Percentiles rank a stretch among this genome's conserved stretches.
These are phyloP conservation scores for Exophiala viscosa DNA, from an alignment of 2,329 filamentous ascomycete species.

Conservation along the genomic window DNA sequence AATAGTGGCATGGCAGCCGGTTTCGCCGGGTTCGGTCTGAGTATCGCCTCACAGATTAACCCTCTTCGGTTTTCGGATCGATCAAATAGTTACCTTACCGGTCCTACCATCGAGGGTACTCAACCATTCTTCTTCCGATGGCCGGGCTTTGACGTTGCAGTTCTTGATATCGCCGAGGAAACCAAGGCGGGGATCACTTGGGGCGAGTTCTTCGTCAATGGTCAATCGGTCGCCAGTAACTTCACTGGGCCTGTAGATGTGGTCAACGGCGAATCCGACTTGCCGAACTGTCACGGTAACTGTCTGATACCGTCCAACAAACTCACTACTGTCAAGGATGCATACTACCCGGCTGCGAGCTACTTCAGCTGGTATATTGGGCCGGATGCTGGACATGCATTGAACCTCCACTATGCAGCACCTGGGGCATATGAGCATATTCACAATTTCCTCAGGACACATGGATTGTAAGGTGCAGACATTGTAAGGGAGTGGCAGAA, in stretches of 20 bases:
- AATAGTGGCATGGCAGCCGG: not conserved
- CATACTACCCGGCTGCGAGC: not conserved
- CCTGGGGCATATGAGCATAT: slow-evolving; percentile 5
- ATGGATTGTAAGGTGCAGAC: slow-evolving; percentile 6
- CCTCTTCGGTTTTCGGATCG: slow-evolving; percentile 9
- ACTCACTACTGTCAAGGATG: not conserved
- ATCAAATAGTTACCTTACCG: slow-evolving; percentile 17
- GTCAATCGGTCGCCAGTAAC: not conserved
- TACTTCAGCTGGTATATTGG: slow-evolving; percentile 2
- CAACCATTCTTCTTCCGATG: slow-evolving; percentile 7
- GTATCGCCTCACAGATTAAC: not conserved
- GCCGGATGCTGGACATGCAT: slow-evolving; percentile 1
- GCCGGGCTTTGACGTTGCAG: slow-evolving; percentile 3
- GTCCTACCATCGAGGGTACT: not conserved
- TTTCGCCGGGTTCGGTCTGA: slow-evolving; percentile 11
- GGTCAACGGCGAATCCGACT: slow-evolving; percentile 2
- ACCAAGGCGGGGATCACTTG: not conserved
- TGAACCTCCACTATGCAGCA: slow-evolving; percentile 8
- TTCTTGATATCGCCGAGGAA: not conserved
- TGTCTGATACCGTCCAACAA: slow-evolving; percentile 6
- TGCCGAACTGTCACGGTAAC: slow-evolving; percentile 9
- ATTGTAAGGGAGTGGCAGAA: not conserved
- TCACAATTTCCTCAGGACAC: slow-evolving; percentile 3
- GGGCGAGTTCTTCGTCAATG: slow-evolving; percentile 1
- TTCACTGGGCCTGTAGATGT: slow-evolving; percentile 5